Evolutionary conservation across 129 eudicot species (phyloP).

Genomic region (Kitagawia praeruptora): DNA sequence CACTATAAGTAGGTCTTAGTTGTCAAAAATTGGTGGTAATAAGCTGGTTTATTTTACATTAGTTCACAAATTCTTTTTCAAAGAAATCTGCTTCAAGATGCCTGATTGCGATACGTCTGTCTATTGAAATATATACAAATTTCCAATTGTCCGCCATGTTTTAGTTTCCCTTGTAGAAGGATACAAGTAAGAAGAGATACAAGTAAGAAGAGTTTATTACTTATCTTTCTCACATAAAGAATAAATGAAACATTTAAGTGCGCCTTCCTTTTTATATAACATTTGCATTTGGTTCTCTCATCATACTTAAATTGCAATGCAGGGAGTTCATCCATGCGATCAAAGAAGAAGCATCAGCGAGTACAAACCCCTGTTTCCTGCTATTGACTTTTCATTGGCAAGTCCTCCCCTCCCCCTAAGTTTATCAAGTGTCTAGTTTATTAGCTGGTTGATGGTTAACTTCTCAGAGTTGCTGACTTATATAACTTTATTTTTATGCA

Average conservation of each 20-base stretch:
- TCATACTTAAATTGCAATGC: slow-evolving; percentile 15
- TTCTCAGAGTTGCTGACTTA: neutral
- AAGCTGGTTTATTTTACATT: neutral
- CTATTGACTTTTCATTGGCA: slow-evolving; percentile 87
- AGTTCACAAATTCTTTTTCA: neutral
- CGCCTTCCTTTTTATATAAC: neutral
- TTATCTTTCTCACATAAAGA: neutral
- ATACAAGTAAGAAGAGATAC: neutral
- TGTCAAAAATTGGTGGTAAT: neutral
- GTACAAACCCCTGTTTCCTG: slow-evolving; percentile 73
- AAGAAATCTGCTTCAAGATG: neutral
- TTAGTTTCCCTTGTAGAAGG: neutral
- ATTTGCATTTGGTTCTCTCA: slow-evolving; percentile 2
- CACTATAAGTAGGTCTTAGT: neutral
- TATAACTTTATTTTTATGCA: slow-evolving; percentile 21
- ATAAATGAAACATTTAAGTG: neutral
- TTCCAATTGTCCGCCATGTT: neutral
- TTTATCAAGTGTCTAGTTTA: neutral
- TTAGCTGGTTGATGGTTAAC: neutral
- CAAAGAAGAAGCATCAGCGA: slow-evolving; percentile 77
- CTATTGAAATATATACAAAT: no score
- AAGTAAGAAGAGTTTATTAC: neutral
- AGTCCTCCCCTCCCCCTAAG: slow-evolving; percentile 19
- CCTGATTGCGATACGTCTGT: neutral
- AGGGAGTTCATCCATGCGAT: slow-evolving; percentile 96